Conservation (phyloP, 164 flowering plant genomes). For the Aristolochia fimbriata region DNA sequence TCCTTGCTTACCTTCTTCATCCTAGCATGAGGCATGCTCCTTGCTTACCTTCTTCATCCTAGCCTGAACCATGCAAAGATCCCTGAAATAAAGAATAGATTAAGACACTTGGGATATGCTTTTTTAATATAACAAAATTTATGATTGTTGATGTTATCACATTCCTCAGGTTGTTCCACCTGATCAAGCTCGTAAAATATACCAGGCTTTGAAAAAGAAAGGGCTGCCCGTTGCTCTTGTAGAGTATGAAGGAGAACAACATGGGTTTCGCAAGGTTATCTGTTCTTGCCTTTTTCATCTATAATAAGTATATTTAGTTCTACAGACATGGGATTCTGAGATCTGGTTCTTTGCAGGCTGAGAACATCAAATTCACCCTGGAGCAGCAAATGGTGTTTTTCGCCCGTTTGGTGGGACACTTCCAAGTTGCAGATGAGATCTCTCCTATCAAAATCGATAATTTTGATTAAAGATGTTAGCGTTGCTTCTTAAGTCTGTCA, state of each 20-base stretch:
- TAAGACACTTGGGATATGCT: background rate
- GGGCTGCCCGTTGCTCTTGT: conserved; percentile 92
- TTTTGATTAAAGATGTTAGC: conserved; percentile 35
- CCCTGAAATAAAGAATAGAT: no score
- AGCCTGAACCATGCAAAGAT: no score
- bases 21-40: no score
- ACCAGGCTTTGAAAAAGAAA: conserved; percentile 72
- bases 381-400: conserved; percentile 97
- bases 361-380: conserved; percentile 78
- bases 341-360: conserved; percentile 49
- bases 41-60: no score
- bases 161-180: conserved; percentile 69
- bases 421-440: conserved; percentile 77
- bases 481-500: background rate
- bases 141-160: background rate
- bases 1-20: no score
- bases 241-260: conserved; percentile 92
- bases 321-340: background rate
- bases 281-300: background rate
- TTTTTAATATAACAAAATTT: background rate
- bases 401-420: conserved; percentile 76
- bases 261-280: conserved; percentile 91
- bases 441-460: conserved; percentile 70
- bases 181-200: conserved; percentile 73
- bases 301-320: background rate